Conservation (phyloP, 106 monocot genomes). For the Dendrobium huoshanense region DNA sequence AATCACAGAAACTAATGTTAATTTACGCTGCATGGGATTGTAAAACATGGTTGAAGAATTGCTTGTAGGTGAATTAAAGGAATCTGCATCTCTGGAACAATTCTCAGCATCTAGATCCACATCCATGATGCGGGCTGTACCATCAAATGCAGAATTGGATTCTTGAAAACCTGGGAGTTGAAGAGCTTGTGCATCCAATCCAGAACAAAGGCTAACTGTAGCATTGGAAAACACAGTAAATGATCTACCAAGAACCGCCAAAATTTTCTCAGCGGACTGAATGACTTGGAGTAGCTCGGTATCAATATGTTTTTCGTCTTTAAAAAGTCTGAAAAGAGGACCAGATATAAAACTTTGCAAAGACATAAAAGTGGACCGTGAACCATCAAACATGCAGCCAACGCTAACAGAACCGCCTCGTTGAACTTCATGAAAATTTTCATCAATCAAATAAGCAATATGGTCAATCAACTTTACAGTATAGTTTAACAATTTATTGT, state of each 20-base stretch:
- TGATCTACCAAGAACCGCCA: slow-evolving; percentile 42
- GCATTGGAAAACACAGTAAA: slow-evolving; percentile 22
- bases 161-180: slow-evolving; percentile 23
- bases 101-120: slow-evolving; percentile 68
- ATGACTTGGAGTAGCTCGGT: slow-evolving; percentile 19
- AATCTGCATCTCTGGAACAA: slow-evolving; percentile 44
- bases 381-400: slow-evolving; percentile 31
- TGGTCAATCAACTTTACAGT: slow-evolving; percentile 37
- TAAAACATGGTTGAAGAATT: slow-evolving; percentile 16
- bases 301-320: slow-evolving; percentile 12
- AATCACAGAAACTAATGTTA: slow-evolving; percentile 47
- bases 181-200: slow-evolving; percentile 6
- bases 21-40: slow-evolving; percentile 40
- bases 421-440: slow-evolving; percentile 41
- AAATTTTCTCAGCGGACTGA: slow-evolving; percentile 51
- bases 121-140: slow-evolving; percentile 42
- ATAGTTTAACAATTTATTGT: slow-evolving; percentile 19
- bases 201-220: slow-evolving; percentile 11
- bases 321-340: slow-evolving; percentile 41
- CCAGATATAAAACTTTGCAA: slow-evolving; percentile 44
- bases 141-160: slow-evolving; percentile 15
- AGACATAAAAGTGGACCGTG: slow-evolving; percentile 35
- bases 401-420: slow-evolving; percentile 15
- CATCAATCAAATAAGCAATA: slow-evolving; percentile 36
- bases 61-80: slow-evolving; percentile 23